phyloP scores from a whole-genome alignment of 1,284 basidiomycete genomes.

The Ganoderma lucidum region DNA sequence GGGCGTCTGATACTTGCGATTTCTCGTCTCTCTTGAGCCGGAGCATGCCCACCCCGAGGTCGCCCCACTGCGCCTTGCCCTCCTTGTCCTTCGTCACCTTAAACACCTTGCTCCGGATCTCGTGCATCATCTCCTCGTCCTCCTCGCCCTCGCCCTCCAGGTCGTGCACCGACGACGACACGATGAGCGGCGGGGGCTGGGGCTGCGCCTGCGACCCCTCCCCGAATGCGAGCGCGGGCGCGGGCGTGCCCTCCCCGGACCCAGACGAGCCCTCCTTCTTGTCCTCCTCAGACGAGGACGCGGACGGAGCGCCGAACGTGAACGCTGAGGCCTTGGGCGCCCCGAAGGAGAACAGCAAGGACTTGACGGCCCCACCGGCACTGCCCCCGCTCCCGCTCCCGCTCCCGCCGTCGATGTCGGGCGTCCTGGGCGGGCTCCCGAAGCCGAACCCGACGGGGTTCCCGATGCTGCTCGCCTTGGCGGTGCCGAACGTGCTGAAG shows the following conservation, averaged over 20 bases:
- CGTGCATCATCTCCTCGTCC: slow-evolving; percentile 75
- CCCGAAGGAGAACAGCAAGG: slow-evolving; percentile 31
- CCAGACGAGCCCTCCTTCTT: slow-evolving; percentile 29
- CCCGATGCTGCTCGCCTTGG: slow-evolving; percentile 55
- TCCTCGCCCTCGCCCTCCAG: slow-evolving; percentile 85
- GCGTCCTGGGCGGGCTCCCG: slow-evolving; percentile 50
- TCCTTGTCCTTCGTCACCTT: slow-evolving; percentile 61
- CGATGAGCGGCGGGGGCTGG: slow-evolving; percentile 41
- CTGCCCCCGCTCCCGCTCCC: no score
- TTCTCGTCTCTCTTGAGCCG: no score
- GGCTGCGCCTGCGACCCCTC: slow-evolving; percentile 40
- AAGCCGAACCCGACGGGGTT: slow-evolving; percentile 67
- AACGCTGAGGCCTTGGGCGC: no score
- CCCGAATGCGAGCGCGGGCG: slow-evolving; percentile 45
- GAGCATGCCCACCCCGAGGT: slow-evolving; percentile 67
- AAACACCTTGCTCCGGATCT: slow-evolving; percentile 70
- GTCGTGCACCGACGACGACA: slow-evolving; percentile 58
- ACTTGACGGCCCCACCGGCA: slow-evolving; percentile 31
- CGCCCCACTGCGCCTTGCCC: slow-evolving; percentile 63
- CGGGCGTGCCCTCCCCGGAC: slow-evolving; percentile 42
- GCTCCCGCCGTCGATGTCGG: slow-evolving; percentile 30
- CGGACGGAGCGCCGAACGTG: slow-evolving; percentile 5
- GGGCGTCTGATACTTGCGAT: no score
- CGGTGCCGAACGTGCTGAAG: slow-evolving; percentile 27
- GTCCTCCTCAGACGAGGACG: slow-evolving; percentile 27